Evolutionary conservation across 495 filamentous ascomycete species (phyloP).

Genomic region (Aspergillus bridgeri): DNA sequence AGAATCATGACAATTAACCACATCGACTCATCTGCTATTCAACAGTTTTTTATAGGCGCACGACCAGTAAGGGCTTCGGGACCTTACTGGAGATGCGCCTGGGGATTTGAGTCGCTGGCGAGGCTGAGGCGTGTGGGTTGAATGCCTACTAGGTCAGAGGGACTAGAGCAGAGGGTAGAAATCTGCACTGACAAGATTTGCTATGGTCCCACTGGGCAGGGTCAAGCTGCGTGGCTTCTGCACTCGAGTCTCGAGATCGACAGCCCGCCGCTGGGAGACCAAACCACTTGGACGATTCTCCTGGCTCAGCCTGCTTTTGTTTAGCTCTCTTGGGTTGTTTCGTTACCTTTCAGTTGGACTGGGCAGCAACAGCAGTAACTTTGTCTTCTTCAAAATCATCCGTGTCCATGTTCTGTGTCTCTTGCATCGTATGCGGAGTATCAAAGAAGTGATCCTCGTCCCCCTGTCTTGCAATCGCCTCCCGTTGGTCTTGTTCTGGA

Average conservation of each 20-base stretch:
- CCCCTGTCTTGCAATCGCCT: background rate
- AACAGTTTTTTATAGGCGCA: background rate
- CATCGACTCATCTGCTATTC: background rate
- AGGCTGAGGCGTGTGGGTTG: no score
- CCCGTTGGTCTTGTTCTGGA: background rate
- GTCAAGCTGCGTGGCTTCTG: background rate
- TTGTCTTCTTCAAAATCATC: background rate
- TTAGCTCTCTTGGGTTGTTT: background rate
- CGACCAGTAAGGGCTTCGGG: no score
- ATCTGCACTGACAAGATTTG: background rate
- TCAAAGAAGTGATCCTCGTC: conserved; percentile 1
- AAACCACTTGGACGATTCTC: conserved; percentile 1
- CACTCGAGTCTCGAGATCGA: conserved; percentile 2
- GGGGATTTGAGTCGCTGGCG: no score
- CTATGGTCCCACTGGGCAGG: background rate
- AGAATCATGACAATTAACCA: conserved; percentile 73
- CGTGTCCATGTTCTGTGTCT: conserved; percentile 1
- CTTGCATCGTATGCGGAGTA: conserved; percentile 1
- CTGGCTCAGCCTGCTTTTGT: background rate
- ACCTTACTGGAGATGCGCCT: no score
- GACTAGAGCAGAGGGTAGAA: no score
- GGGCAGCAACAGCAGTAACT: background rate
- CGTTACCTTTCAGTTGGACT: background rate
- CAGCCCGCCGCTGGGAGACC: background rate
- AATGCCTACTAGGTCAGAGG: no score